These are phyloP conservation scores for Plenodomus lindquistii DNA, from an alignment of 2,329 filamentous ascomycete genomes.

Conservation along the genomic window DNA sequence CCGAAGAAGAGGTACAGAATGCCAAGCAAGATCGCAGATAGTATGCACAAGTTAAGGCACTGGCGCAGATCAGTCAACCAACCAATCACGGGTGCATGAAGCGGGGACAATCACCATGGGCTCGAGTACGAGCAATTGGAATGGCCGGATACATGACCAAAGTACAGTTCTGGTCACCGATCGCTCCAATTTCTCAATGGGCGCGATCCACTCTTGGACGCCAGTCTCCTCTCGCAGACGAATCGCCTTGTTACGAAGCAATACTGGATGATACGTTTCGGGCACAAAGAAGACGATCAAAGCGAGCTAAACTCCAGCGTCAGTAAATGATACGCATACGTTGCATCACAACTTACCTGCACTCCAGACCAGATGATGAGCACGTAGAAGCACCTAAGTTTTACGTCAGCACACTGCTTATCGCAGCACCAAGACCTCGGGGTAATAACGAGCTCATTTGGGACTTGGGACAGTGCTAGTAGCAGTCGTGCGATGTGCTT, in stretches of 20 bases:
- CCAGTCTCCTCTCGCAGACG: slow-evolving; percentile 73
- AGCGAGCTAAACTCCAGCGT: slow-evolving; percentile 54
- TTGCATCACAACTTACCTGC: slow-evolving; percentile 33
- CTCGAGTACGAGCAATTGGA: slow-evolving; percentile 78
- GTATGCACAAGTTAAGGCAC: slow-evolving; percentile 76
- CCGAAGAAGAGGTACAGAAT: slow-evolving; percentile 91
- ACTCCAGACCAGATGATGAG: slow-evolving; percentile 78
- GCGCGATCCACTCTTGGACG: slow-evolving; percentile 75
- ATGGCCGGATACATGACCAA: slow-evolving; percentile 64
- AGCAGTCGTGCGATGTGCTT: slow-evolving; percentile 7
- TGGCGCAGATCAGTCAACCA: slow-evolving; percentile 31
- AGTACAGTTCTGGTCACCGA: slow-evolving; percentile 63
- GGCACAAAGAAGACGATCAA: slow-evolving; percentile 75
- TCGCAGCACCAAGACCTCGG: neutral
- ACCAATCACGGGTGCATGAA: slow-evolving; percentile 19
- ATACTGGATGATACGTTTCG: slow-evolving; percentile 78
- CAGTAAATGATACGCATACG: slow-evolving; percentile 17
- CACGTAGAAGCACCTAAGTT: slow-evolving; percentile 64
- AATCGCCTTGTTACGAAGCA: slow-evolving; percentile 73
- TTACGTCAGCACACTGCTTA: slow-evolving; percentile 29
- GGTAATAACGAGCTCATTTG: neutral
- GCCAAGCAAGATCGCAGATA: slow-evolving; percentile 82
- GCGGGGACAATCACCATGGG: slow-evolving; percentile 63
- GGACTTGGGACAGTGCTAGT: neutral
- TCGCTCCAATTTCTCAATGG: slow-evolving; percentile 72